Conservation (phyloP, 352 stramenopile species). For the Phytophthora boehmeriae region DNA sequence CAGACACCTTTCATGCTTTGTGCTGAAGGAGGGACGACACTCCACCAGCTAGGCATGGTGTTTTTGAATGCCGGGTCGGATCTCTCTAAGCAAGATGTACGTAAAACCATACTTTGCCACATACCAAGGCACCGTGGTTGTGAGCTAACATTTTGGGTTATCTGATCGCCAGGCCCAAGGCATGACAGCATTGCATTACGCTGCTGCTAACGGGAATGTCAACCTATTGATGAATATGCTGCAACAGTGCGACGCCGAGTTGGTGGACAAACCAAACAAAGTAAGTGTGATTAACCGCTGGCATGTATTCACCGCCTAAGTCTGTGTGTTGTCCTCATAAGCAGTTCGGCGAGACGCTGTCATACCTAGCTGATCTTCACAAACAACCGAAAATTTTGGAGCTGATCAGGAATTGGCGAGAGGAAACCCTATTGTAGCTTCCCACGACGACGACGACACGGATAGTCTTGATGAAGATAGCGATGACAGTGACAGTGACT, state of each 20-base stretch:
- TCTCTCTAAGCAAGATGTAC: conserved; percentile 67
- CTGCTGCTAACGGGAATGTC: conserved; percentile 51
- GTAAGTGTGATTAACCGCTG: background rate
- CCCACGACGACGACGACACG: conserved; percentile 18
- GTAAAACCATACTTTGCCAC: background rate
- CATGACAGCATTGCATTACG: conserved; percentile 77
- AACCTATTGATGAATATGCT: conserved; percentile 74
- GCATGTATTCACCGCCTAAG: background rate
- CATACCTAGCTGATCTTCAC: conserved; percentile 53
- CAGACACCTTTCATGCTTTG: conserved; percentile 79
- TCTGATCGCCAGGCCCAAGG: conserved; percentile 53
- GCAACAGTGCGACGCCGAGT: conserved; percentile 57
- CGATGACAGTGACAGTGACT: conserved; percentile 23
- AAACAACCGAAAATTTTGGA: conserved; percentile 38
- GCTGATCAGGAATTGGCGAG: conserved; percentile 49
- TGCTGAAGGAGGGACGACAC: conserved; percentile 55
- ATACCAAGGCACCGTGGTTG: background rate
- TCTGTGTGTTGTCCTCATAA: background rate
- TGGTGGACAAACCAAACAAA: conserved; percentile 45
- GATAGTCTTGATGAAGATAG: conserved; percentile 14
- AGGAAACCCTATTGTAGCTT: conserved; percentile 40
- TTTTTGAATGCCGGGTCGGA: conserved; percentile 71
- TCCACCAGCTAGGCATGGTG: conserved; percentile 77
- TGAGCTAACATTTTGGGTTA: background rate
- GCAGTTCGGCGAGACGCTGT: conserved; percentile 66